phyloP scores from a whole-genome alignment of 495 filamentous ascomycete species.

The Oleoguttula mirabilis region DNA sequence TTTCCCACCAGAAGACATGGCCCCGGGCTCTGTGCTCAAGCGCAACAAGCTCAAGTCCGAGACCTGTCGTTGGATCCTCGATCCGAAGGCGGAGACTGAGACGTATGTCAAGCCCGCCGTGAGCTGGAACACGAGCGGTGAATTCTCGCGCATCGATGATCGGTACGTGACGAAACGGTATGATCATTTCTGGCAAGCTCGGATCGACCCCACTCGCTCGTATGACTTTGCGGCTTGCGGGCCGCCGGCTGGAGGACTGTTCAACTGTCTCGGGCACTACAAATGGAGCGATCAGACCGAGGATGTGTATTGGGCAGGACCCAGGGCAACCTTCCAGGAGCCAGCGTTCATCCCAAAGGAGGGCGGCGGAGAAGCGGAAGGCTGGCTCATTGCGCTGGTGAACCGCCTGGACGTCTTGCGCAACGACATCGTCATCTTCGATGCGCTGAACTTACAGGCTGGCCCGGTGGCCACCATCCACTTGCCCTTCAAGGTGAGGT shows the following conservation, averaged over 20 bases:
- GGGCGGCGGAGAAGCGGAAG: constrained; percentile 40
- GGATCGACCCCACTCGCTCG: constrained; percentile 15
- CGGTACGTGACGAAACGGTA: constrained; percentile 40
- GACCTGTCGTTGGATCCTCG: constrained; percentile 43
- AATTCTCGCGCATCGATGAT: constrained; percentile 51
- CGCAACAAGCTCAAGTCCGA: constrained; percentile 33
- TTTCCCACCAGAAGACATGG: constrained; percentile 19
- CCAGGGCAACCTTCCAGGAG: constrained; percentile 37
- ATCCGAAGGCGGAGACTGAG: constrained; percentile 34
- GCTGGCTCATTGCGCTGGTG: constrained; percentile 42
- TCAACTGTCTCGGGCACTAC: constrained; percentile 23
- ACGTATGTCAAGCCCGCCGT: constrained; percentile 19
- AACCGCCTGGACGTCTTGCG: constrained; percentile 33
- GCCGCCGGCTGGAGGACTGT: constrained; percentile 21
- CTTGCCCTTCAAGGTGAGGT: constrained; percentile 26
- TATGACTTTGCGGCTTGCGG: constrained; percentile 21
- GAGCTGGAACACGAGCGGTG: constrained; percentile 38
- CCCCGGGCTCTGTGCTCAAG: constrained; percentile 16
- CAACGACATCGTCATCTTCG: constrained; percentile 24
- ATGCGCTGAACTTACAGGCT: constrained; percentile 17
- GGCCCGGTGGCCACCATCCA: constrained; percentile 21
- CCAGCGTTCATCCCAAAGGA: constrained; percentile 43
- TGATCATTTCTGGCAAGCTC: constrained; percentile 37
- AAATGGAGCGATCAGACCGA: constrained; percentile 17
- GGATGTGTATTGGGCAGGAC: constrained; percentile 20